phyloP scores from a whole-genome alignment of 2,329 filamentous ascomycete genomes.

The Calonectria henricotiae region DNA sequence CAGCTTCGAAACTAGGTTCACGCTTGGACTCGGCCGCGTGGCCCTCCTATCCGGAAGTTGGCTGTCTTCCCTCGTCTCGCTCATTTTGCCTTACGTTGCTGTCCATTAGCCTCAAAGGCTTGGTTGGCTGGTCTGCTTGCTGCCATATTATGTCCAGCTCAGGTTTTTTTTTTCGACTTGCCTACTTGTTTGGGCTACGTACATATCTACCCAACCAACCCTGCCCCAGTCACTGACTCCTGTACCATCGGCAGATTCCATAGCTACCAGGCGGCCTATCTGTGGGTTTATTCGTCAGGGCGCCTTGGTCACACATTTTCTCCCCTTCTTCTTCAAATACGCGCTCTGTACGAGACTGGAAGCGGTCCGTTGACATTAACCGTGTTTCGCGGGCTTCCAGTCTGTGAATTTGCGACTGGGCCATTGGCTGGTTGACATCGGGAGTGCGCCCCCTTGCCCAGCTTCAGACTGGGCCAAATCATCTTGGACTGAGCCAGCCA shows the following conservation, averaged over 20 bases:
- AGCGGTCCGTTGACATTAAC: not conserved
- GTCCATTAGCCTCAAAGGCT: not conserved
- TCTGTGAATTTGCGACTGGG: constrained; percentile 19
- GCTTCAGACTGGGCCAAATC: constrained; percentile 21
- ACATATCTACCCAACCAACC: constrained; percentile 1
- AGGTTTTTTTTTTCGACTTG: not conserved
- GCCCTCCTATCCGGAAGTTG: not conserved
- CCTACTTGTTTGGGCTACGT: constrained; percentile 18
- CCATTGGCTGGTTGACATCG: constrained; percentile 17
- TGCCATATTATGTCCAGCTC: not conserved
- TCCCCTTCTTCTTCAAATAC: not conserved
- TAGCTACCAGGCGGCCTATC: constrained; percentile 1
- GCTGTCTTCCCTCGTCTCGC: not conserved
- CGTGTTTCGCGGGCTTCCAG: not conserved
- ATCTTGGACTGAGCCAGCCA: constrained; percentile 20
- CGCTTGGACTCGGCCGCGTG: not conserved
- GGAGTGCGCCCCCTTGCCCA: constrained; percentile 21
- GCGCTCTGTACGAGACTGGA: not conserved
- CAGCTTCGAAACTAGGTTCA: not conserved
- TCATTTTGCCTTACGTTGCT: not conserved
- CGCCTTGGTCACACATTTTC: not conserved
- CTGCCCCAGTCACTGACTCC: constrained; percentile 13
- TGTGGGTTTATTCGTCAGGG: not conserved
- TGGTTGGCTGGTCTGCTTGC: constrained; percentile 2
- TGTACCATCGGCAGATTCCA: constrained; percentile 7